phyloP scores from a whole-genome alignment of 2,329 filamentous ascomycete species.

The Colletotrichum tofieldiae region DNA sequence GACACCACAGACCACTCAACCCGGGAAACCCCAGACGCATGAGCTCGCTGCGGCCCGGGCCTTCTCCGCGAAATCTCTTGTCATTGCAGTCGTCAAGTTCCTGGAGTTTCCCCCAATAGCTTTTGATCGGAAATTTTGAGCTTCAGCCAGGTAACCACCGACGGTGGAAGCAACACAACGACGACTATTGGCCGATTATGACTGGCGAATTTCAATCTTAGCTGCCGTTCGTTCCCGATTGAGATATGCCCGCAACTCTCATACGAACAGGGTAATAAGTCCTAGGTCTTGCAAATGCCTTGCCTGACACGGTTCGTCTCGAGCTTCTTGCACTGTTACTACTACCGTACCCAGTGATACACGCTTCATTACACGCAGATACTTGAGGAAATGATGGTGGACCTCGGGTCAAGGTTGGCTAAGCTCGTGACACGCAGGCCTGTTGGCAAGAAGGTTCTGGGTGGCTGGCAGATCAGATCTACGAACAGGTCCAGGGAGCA shows the following conservation, averaged over 20 bases:
- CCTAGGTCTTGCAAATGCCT: too few species aligned
- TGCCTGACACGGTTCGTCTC: too few species aligned
- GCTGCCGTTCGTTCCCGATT: too few species aligned
- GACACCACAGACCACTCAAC: neutral
- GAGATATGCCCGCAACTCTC: too few species aligned
- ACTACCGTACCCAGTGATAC: neutral
- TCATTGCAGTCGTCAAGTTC: neutral
- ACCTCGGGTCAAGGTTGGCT: neutral
- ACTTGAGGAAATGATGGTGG: neutral
- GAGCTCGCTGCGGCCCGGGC: neutral
- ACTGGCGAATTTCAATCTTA: too few species aligned
- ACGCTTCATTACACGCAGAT: neutral
- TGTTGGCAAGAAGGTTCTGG: neutral
- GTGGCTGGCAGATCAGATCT: constrained; percentile 13
- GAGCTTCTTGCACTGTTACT: neutral
- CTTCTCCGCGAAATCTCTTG: neutral
- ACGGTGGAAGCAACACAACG: too few species aligned
- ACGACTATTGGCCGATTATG: too few species aligned
- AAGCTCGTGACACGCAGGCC: neutral
- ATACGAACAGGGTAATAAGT: too few species aligned
- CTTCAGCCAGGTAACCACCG: too few species aligned
- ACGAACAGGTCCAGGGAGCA: neutral
- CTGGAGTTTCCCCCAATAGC: neutral
- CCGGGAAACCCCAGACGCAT: neutral
- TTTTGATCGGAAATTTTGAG: too few species aligned